A percentile compares a stretch with the other conserved stretches of the same genome.
These are phyloP conservation scores for Ascochyta rabiei DNA, from an alignment of 2,329 filamentous ascomycete species.

Conservation along the genomic window DNA sequence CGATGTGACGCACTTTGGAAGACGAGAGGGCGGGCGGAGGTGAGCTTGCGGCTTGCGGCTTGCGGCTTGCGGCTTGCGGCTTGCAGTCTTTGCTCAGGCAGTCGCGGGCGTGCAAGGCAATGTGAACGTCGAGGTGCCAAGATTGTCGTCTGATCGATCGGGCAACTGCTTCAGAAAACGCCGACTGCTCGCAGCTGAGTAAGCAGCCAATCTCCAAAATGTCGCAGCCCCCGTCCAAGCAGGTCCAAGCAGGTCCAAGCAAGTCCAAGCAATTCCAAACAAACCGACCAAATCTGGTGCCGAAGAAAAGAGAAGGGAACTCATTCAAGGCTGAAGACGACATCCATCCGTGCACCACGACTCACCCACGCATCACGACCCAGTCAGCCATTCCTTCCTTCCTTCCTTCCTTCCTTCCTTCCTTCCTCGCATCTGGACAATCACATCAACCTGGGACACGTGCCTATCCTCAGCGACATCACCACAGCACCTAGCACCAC, in stretches of 20 bases:
- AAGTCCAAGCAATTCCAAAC: neutral
- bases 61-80: neutral
- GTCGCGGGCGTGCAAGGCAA: neutral
- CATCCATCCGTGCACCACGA: neutral
- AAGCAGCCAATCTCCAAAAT: slow-evolving; percentile 14
- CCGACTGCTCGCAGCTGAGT: slow-evolving; percentile 9
- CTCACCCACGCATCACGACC: neutral
- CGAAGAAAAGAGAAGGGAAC: neutral
- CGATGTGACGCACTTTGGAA: slow-evolving; percentile 25
- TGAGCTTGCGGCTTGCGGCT: neutral
- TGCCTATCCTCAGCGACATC: neutral
- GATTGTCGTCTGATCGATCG: slow-evolving; percentile 19
- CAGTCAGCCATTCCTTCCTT: neutral
- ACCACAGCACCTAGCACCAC: neutral
- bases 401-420: neutral
- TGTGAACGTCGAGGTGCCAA: neutral
- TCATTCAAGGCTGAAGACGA: neutral
- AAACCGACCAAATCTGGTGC: neutral
- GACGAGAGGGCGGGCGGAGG: neutral
- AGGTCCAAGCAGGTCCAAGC: neutral
- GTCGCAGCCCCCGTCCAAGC: slow-evolving; percentile 5
- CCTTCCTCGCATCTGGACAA: neutral
- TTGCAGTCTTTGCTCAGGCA: neutral
- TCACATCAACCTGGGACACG: neutral
- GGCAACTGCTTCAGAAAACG: slow-evolving; percentile 1